These are phyloP conservation scores for Cladobotryum mycophilum DNA, from an alignment of 2,329 filamentous ascomycete genomes.

Conservation along the genomic window DNA sequence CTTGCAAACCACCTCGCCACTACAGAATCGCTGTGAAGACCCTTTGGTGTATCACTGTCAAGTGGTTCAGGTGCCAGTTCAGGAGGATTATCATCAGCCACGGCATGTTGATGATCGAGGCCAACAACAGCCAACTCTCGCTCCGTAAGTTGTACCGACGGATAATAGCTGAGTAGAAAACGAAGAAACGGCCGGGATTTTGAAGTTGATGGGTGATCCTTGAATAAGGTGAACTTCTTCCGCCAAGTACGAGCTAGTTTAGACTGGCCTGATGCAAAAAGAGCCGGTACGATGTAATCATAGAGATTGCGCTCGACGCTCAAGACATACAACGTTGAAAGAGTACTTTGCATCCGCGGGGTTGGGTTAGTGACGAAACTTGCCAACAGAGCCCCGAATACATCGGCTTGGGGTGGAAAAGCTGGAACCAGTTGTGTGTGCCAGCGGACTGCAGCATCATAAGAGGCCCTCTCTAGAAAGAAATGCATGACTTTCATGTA, in stretches of 20 bases:
- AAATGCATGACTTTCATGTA: slow-evolving; percentile 42
- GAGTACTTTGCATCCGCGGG: slow-evolving; percentile 30
- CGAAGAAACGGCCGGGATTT: slow-evolving; percentile 42
- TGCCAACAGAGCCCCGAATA: slow-evolving; percentile 38
- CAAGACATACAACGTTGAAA: slow-evolving; percentile 40
- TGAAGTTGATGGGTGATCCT: slow-evolving; percentile 37
- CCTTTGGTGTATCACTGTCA: slow-evolving; percentile 6
- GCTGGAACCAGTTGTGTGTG: slow-evolving; percentile 38
- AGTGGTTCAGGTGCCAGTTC: neutral
- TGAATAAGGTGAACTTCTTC: slow-evolving; percentile 30
- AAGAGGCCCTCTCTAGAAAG: slow-evolving; percentile 35
- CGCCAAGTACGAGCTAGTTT: slow-evolving; percentile 44
- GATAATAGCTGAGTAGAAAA: slow-evolving; percentile 42
- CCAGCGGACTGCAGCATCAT: slow-evolving; percentile 38
- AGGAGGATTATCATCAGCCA: too few species aligned
- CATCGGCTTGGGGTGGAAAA: slow-evolving; percentile 36
- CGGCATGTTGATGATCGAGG: neutral
- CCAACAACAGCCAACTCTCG: slow-evolving; percentile 28
- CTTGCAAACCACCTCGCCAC: slow-evolving; percentile 77
- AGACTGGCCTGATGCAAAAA: slow-evolving; percentile 43
- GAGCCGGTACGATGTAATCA: slow-evolving; percentile 44
- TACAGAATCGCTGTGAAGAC: slow-evolving; percentile 42
- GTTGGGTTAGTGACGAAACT: slow-evolving; percentile 35
- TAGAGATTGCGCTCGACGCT: slow-evolving; percentile 41
- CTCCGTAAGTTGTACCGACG: slow-evolving; percentile 29